phyloP scores from a whole-genome alignment of 106 monocot genomes.

The Acorus gramineus region DNA sequence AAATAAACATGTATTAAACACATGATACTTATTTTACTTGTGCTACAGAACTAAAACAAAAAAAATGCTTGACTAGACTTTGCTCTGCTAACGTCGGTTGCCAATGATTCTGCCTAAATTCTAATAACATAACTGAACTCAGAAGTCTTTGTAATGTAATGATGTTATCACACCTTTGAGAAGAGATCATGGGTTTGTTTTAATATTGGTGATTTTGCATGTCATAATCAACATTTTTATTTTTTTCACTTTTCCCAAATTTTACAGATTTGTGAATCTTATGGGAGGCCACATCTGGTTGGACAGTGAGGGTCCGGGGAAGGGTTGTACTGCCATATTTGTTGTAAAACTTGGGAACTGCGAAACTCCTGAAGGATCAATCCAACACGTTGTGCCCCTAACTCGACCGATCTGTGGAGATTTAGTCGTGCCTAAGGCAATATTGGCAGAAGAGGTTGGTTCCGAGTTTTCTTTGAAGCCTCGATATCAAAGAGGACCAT shows the following conservation, averaged over 20 bases:
- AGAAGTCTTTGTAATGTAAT: not conserved
- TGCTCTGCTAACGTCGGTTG: too few relatives aligned
- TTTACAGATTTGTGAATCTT: constrained; percentile 59
- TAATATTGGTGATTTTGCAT: too few relatives aligned
- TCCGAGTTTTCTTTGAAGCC: constrained; percentile 6
- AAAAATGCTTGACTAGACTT: too few relatives aligned
- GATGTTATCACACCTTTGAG: not conserved
- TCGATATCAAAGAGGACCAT: constrained; percentile 40
- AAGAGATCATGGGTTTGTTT: too few relatives aligned
- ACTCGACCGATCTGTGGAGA: constrained; percentile 9
- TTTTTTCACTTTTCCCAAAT: not conserved
- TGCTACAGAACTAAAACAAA: too few relatives aligned
- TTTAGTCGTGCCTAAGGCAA: constrained; percentile 9
- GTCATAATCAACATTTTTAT: not conserved
- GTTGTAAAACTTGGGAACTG: constrained; percentile 61
- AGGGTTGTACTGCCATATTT: constrained; percentile 74
- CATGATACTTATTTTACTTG: too few relatives aligned
- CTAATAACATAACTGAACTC: not conserved
- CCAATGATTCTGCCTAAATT: not conserved
- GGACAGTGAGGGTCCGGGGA: constrained; percentile 83
- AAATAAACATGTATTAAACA: too few relatives aligned
- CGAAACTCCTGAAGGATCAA: constrained; percentile 22
- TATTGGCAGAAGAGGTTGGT: constrained; percentile 3
- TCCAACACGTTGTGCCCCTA: constrained; percentile 30
- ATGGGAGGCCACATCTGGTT: constrained; percentile 93